These are phyloP conservation scores for Rhododendron mucronatum DNA, from an alignment of 148 eudicot species.

Conservation along the genomic window DNA sequence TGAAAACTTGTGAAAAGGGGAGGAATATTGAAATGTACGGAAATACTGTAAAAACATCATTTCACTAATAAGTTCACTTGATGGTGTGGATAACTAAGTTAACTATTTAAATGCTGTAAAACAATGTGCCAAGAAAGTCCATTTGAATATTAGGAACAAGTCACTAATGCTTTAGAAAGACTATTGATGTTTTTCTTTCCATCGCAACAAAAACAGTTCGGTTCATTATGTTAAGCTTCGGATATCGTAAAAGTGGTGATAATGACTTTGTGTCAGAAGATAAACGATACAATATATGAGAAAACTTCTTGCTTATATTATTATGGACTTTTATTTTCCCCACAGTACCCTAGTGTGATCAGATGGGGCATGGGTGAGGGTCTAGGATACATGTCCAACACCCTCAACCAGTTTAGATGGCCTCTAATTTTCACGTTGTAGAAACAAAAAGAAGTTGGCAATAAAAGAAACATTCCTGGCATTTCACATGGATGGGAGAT, in stretches of 20 bases:
- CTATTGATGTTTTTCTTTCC: neutral
- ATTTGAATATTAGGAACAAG: neutral
- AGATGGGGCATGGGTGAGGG: neutral
- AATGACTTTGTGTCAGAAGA: conserved; percentile 3
- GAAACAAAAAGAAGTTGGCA: neutral
- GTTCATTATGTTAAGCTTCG: neutral
- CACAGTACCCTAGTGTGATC: neutral
- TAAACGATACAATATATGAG: neutral
- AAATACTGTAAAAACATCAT: neutral
- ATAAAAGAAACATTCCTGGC: neutral
- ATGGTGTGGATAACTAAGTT: neutral
- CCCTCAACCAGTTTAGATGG: neutral
- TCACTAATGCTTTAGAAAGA: neutral
- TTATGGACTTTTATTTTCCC: neutral
- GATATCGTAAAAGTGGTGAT: neutral
- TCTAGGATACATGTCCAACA: neutral
- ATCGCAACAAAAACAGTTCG: neutral
- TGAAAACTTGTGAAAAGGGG: neutral
- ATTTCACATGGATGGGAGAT: neutral
- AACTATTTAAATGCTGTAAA: neutral
- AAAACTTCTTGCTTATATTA: neutral
- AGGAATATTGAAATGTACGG: neutral
- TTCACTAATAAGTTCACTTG: neutral
- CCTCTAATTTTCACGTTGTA: neutral
- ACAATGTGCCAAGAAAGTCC: neutral